Evolutionary conservation across 352 stramenopile genomes (phyloP), one percentile per base, ranked within the genome.

Genomic region (Pythium rishiriense): DNA sequence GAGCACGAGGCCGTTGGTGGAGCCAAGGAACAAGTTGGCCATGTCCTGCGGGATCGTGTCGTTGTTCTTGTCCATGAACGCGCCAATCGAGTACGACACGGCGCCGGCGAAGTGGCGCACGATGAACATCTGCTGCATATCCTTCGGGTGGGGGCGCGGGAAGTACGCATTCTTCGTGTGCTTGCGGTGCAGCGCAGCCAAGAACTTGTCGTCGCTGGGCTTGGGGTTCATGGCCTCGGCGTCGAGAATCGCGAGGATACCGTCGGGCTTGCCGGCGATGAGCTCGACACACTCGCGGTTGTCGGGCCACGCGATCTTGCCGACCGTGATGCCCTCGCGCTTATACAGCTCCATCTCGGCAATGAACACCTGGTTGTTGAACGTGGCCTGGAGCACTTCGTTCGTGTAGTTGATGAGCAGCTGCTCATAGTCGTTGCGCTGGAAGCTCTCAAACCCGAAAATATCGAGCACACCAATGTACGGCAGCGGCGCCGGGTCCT

Each of bases 391-490:
- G 51, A 94, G 64, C 58, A 93, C 83, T 72, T 96, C 83, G 67
- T 96, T 94, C 72, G 90, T 93, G 78, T 94, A 95, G 73, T 97
- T 96, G 74, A 96, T 94, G 33, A 96, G 71, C 19, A 97, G 64
- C 65, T 97, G 88, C 70, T 97, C 90, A 48, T 93, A 96, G 64
- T 96, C 89, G 58, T 97, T 97, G 69, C 85, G 81, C 73, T 95
- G 81, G 70, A 97, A 97, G 12, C 81, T 90, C 62, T 97, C 90
- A 49, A 97, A 97, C 28, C 90, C 90, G 64, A 97, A 97, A 66
- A 97, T 97, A 78, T 97, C 90, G 0, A 97, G 67, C 46, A 97
- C 89, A 25, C 90, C 90, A 75, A 97, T 96, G 76, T 94, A 97
- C 42, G 84, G 86, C 74, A 94, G 69, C 26, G 81, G 73, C 28